Base-by-base conservation (phyloP, 192 early-diverging fungal species). In the Rhizophlyctis rosea region DNA sequence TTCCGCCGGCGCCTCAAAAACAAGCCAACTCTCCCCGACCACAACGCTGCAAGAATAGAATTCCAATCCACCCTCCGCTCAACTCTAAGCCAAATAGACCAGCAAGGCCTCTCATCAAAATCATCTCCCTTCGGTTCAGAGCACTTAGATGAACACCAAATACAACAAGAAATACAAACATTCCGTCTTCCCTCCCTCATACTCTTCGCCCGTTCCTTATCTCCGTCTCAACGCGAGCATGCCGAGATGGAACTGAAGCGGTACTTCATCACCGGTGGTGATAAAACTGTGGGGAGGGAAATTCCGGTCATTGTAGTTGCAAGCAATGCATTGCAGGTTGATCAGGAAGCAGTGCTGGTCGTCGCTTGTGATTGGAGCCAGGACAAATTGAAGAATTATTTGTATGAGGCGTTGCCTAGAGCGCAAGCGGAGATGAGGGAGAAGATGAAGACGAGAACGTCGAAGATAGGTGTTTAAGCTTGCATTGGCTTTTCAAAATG, bases 311-410 rank as follows among this genome's bases (percentile, higher is more conserved):
- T 44, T 7, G 39, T 44, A 18, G 7, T 18, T 44, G 7, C 9
- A 18, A 18, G 9, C 39, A 18, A 18, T 7, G 39, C 7, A 44
- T 18, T 13, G 18, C 7, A 44, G 18, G 18, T 18, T 44, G 9
- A 18, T 13, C 39, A 49, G 11, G 47, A 50, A 0, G 59, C 47
- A 14, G 59, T 61, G 13, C 3, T 61, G 59, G 48, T 61, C 25
- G 30, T 61, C 25, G 47, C 59, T n/a, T 61, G 59, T 35, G 59
- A 61, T 31, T 61, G 51, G 1, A 21, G 21, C 21, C 7, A 23
- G 16, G 59, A n/a, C 44, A n/a, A 2, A 13, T 24, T 62, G 21
- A 31, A 33, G 14, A 50, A 23, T 14, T 62, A 33, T n/a, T n/a
- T n/a, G n/a, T n/a, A n/a, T n/a, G n/a, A n/a, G n/a, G n/a, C n/a